phyloP scores from a whole-genome alignment of 2,329 filamentous ascomycete species.

The Colletotrichum coccodes region DNA sequence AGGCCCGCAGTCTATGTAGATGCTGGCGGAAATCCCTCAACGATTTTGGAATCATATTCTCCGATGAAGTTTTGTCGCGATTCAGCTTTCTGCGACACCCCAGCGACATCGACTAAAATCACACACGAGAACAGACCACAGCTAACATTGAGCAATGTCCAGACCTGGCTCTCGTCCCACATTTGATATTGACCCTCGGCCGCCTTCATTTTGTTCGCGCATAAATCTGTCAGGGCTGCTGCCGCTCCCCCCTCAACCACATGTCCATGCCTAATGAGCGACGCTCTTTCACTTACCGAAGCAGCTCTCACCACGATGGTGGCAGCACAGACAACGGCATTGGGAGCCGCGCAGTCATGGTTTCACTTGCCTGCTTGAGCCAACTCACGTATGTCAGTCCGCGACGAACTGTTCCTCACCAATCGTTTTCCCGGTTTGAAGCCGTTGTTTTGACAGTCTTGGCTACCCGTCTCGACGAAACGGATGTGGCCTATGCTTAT shows the following conservation, averaged over 20 bases:
- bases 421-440: conserved; percentile 13
- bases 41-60: background rate
- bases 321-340: background rate
- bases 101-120: background rate
- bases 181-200: conserved; percentile 18
- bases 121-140: background rate
- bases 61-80: background rate
- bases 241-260: background rate
- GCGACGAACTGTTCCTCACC: conserved; percentile 8
- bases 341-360: conserved; percentile 3
- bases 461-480: conserved; percentile 17
- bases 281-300: background rate
- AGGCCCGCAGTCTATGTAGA: conserved; percentile 23
- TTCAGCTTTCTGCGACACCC: background rate
- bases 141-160: background rate
- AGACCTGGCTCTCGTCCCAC: background rate
- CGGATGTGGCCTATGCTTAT: conserved; percentile 8
- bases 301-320: background rate
- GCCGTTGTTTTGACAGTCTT: conserved; percentile 10
- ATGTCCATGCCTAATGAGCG: conserved; percentile 17
- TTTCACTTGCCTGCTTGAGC: conserved; percentile 4
- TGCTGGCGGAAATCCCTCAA: background rate
- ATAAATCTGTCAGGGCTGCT: conserved; percentile 24
- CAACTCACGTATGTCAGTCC: background rate
- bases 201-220: conserved; percentile 13